Evolutionary conservation across 1,139 yeast species (phyloP).

Genomic region (Saccharomyces hybrid): DNA sequence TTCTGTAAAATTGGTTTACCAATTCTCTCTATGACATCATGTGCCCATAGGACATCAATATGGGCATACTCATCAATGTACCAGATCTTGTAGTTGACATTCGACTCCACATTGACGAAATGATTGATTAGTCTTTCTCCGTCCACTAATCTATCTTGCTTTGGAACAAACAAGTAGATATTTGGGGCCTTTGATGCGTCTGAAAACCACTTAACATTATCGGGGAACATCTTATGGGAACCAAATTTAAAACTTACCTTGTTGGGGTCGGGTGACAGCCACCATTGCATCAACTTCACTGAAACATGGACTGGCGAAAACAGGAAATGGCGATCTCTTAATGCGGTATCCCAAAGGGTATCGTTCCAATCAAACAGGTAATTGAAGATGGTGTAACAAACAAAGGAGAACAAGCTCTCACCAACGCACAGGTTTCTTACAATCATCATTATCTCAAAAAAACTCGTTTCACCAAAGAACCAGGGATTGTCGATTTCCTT

Average conservation of each 20-base stretch:
- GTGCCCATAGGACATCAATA: conserved; percentile 86
- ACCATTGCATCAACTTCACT: conserved; percentile 81
- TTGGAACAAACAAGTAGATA: conserved; percentile 48
- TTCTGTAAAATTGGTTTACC: conserved; percentile 35
- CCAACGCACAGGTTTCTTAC: conserved; percentile 42
- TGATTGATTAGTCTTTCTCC: conserved; percentile 43
- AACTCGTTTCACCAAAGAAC: conserved; percentile 56
- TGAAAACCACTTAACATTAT: conserved; percentile 28
- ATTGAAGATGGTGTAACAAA: conserved; percentile 74
- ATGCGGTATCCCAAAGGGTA: conserved; percentile 59
- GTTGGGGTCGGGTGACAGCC: conserved; percentile 43
- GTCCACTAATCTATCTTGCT: conserved; percentile 51
- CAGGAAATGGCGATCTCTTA: conserved; percentile 66
- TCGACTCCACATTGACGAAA: conserved; percentile 44
- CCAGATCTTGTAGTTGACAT: conserved; percentile 38
- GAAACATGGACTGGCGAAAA: conserved; percentile 85
- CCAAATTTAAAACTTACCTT: conserved; percentile 25
- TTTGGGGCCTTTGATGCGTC: conserved; percentile 18
- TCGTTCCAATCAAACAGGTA: conserved; percentile 85
- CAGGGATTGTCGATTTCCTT: conserved; percentile 35
- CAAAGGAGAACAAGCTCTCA: conserved; percentile 47
- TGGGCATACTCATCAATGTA: conserved; percentile 63
- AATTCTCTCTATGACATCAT: conserved; percentile 52
- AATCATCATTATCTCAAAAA: conserved; percentile 51
- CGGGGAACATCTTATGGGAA: conserved; percentile 28